Evolutionary conservation across 1,284 basidiomycete genomes (phyloP).

Genomic region (Rhodotorula sp.): DNA sequence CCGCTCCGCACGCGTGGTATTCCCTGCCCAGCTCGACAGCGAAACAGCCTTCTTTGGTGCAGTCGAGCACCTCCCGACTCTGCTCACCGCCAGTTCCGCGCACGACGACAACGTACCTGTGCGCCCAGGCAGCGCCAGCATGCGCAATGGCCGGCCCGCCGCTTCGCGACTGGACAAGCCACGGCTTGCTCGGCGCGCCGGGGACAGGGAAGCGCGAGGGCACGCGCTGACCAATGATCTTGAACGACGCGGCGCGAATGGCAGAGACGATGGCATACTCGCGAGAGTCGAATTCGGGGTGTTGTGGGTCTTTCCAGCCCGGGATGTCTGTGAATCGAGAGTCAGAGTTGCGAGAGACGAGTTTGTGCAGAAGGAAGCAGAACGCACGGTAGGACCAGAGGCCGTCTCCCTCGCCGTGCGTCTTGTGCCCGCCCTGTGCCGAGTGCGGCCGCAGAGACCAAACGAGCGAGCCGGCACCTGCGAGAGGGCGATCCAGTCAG

Average conservation of each 20-base stretch:
- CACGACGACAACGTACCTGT: conserved; percentile 30
- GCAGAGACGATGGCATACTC: conserved; percentile 40
- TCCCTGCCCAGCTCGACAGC: conserved; percentile 16
- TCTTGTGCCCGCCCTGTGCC: conserved; percentile 47
- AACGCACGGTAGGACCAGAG: conserved; percentile 46
- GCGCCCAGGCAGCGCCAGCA: conserved; percentile 38
- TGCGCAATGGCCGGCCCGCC: conserved; percentile 15
- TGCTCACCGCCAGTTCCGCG: background rate
- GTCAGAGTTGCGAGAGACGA: background rate
- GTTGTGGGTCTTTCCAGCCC: conserved; percentile 36
- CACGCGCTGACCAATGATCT: conserved; percentile 21
- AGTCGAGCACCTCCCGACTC: conserved; percentile 13
- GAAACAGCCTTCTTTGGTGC: conserved; percentile 38
- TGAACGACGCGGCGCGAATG: conserved; percentile 41
- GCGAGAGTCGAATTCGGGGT: conserved; percentile 41
- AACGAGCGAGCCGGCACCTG: conserved; percentile 43
- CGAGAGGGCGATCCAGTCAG: too few relatives aligned
- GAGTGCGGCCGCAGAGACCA: conserved; percentile 48
- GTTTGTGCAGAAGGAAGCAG: background rate
- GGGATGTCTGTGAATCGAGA: conserved; percentile 34
- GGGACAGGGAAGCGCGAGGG: conserved; percentile 18
- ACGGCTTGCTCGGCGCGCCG: conserved; percentile 16
- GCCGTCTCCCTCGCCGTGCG: conserved; percentile 47
- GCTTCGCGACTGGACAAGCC: background rate
- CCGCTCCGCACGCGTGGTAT: background rate